Evolutionary conservation across 352 stramenopile species (phyloP).

Genomic region (Phytopythium mirpurense): DNA sequence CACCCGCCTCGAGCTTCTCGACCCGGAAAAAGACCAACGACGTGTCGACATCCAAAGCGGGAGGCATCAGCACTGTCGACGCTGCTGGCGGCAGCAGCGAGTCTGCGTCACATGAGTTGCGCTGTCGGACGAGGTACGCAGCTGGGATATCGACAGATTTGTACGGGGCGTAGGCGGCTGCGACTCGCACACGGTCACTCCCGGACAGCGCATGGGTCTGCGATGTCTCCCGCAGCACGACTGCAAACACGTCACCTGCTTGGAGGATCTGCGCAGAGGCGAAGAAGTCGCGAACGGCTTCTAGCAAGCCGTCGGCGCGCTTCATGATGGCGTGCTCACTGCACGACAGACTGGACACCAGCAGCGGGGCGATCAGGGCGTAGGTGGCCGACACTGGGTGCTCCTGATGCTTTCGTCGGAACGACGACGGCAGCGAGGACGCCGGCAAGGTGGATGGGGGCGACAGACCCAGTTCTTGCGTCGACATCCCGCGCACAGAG

Average conservation of each 20-base stretch:
- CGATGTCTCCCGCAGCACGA: slow-evolving; percentile 44
- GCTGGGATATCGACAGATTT: slow-evolving; percentile 36
- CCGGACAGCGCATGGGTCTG: slow-evolving; percentile 17
- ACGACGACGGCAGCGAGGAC: slow-evolving; percentile 8
- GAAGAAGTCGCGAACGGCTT: slow-evolving; percentile 62
- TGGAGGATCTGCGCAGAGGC: slow-evolving; percentile 53
- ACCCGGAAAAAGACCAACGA: slow-evolving; percentile 77
- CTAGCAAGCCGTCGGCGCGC: slow-evolving; percentile 46
- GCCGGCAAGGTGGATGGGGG: slow-evolving; percentile 4
- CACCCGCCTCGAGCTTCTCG: slow-evolving; percentile 35
- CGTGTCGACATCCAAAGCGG: slow-evolving; percentile 49
- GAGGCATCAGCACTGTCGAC: slow-evolving; percentile 28
- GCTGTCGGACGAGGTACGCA: slow-evolving; percentile 16
- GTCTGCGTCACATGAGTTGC: slow-evolving; percentile 4
- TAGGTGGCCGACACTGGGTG: slow-evolving; percentile 43
- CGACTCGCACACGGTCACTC: slow-evolving; percentile 13
- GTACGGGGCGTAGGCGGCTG: slow-evolving; percentile 27
- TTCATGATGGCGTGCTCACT: slow-evolving; percentile 48
- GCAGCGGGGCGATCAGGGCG: slow-evolving; percentile 58
- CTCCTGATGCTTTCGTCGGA: slow-evolving; percentile 47
- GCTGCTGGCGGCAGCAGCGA: neutral
- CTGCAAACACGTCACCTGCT: slow-evolving; percentile 58
- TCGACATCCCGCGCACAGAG: slow-evolving; percentile 25
- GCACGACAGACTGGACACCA: slow-evolving; percentile 59
- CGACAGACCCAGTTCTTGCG: slow-evolving; percentile 44